Conservation (phyloP, 352 stramenopile species). For the Pythium periplocum region DNA sequence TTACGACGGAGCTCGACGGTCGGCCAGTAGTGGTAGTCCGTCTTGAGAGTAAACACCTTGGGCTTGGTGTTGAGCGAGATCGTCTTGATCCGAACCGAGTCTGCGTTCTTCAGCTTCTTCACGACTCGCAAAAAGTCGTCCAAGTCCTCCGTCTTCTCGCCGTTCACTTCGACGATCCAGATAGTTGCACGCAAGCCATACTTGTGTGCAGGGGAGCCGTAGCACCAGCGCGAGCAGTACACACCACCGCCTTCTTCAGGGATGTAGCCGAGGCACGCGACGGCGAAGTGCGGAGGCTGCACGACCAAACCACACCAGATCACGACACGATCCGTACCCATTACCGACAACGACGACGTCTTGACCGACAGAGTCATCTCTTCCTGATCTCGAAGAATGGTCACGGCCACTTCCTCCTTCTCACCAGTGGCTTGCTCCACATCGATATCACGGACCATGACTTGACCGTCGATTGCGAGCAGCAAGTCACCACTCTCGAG, state of each 20-base stretch:
- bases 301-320: conserved; percentile 90
- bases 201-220: conserved; percentile 89
- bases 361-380: conserved; percentile 58
- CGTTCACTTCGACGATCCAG: conserved; percentile 91
- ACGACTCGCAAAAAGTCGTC: conserved; percentile 86
- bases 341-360: conserved; percentile 59
- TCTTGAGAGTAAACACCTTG: conserved; percentile 89
- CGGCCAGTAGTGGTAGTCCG: conserved; percentile 90
- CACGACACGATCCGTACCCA: conserved; percentile 86
- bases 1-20: conserved; percentile 76
- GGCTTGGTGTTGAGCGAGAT: conserved; percentile 88
- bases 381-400: conserved; percentile 71
- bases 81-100: conserved; percentile 86
- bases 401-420: conserved; percentile 49
- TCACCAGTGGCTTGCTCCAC: conserved; percentile 57
- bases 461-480: conserved; percentile 70
- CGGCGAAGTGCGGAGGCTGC: conserved; percentile 85
- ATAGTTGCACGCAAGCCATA: conserved; percentile 87
- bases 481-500: conserved; percentile 82
- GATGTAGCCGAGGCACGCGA: conserved; percentile 81
- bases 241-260: conserved; percentile 79
- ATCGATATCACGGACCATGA: conserved; percentile 74
- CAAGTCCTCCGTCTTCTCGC: conserved; percentile 64
- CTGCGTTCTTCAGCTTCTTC: conserved; percentile 68
- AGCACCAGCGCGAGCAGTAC: conserved; percentile 89